Conservation (phyloP, 1,139 yeast species). For the Entelexis sorbosivorans region DNA sequence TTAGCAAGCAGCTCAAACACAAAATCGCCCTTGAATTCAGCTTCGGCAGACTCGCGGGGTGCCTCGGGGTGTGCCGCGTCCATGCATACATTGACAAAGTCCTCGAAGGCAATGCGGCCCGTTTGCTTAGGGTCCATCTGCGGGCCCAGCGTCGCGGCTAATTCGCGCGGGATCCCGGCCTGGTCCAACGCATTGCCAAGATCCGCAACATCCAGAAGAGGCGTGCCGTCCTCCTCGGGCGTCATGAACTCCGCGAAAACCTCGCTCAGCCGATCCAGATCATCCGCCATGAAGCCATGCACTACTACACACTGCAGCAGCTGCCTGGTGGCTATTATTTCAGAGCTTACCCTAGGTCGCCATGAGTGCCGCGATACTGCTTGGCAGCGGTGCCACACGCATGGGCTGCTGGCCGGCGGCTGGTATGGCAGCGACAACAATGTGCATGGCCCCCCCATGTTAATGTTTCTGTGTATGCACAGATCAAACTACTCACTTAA, state of each 20-base stretch:
- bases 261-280: slow-evolving; percentile 10
- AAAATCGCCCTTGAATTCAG: neutral
- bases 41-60: neutral
- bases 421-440: too few relatives aligned
- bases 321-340: neutral
- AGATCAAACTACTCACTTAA: too few relatives aligned
- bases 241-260: slow-evolving; percentile 28
- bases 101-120: slow-evolving; percentile 27
- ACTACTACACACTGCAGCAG: neutral
- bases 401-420: too few relatives aligned
- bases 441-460: too few relatives aligned
- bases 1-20: slow-evolving; percentile 14
- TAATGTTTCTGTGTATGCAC: too few relatives aligned
- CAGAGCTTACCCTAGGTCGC: too few relatives aligned
- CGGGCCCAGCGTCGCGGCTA: slow-evolving; percentile 12
- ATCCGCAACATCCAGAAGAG: slow-evolving; percentile 19
- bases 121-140: slow-evolving; percentile 24
- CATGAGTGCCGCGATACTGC: neutral
- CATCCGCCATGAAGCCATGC: neutral
- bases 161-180: slow-evolving; percentile 23
- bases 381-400: too few relatives aligned
- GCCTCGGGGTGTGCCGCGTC: slow-evolving; percentile 3
- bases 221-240: slow-evolving; percentile 24
- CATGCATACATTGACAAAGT: slow-evolving; percentile 22
- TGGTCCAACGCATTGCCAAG: slow-evolving; percentile 24